Base-by-base conservation (phyloP, 805 yeast species). In the Myxozyma sirexii region DNA sequence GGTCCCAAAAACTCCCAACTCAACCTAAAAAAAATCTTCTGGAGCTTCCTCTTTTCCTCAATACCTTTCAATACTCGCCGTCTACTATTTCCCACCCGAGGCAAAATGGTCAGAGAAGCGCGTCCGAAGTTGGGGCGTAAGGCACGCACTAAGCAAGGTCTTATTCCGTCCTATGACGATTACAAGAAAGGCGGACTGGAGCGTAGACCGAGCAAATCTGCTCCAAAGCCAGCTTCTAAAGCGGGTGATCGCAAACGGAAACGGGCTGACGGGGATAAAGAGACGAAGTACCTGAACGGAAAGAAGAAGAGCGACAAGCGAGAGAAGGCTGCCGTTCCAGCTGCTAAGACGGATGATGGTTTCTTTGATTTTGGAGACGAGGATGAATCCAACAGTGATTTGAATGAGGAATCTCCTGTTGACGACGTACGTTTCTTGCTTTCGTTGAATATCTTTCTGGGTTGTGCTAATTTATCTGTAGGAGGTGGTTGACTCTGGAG, bases 121-220 rank as follows among this genome's bases (percentile, higher is more conserved):
- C 54, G 51, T 49, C 47, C 59, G 23, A 56, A 43, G 55, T 90
- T 92, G 96, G 98, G 98, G 74, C 87, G 97, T 83, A 86, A 89
- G 79, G 89, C 90, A 60, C 90, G 87, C 76, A 87, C 90, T 70
- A 93, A 90, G 80, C 98, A 93, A 77, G 94, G 90, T 47, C 88
- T 82, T 60, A 98, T 98, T 67, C 97, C 97, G 37, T 72, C 91
- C 4, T 78, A 86, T 63, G 98, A 93, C 46, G 97, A 93, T 70
- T 86, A 92, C 73, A 84, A 84, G 66, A 75, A 74, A 73, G 66
- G 70, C 66, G 33, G 80, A 80, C 62, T 82, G 76, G 69, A 79
- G 77, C 53, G 72, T 70, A 51, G 15, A 24, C 39, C 70, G 62
- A 74, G 72, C 56, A 17, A 27, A n/a, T 52, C 51, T 38, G n/a